phyloP scores from a whole-genome alignment of 1,284 basidiomycete genomes.

The Ceratobasidium sp. region DNA sequence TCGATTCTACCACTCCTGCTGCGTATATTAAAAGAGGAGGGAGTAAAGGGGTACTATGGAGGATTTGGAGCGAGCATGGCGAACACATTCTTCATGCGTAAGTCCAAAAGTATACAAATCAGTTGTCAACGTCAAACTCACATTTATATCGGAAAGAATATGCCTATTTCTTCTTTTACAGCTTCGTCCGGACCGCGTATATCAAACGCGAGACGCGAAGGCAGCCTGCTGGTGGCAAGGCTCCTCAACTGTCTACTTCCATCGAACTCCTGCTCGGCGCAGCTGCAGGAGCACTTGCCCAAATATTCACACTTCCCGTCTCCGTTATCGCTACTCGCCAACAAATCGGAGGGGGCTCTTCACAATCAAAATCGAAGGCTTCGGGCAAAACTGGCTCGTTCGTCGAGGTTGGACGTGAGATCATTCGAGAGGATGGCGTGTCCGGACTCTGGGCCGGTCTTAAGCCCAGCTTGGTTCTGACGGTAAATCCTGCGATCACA shows the following conservation, averaged over 20 bases:
- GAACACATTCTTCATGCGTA: conserved; percentile 96
- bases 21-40: conserved; percentile 82
- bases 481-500: conserved; percentile 97
- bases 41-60: conserved; percentile 85
- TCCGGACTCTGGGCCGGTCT: conserved; percentile 95
- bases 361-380: conserved; percentile 38
- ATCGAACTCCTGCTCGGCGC: conserved; percentile 92
- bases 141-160: conserved; percentile 75
- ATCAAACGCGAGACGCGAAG: conserved; percentile 74
- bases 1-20: conserved; percentile 76
- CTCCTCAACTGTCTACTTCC: conserved; percentile 76
- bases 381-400: conserved; percentile 74
- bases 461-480: conserved; percentile 92
- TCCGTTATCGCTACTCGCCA: conserved; percentile 98
- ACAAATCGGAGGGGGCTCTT: conserved; percentile 73
- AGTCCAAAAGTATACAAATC: conserved; percentile 57
- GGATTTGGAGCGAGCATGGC: conserved; percentile 99
- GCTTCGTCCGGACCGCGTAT: conserved; percentile 87
- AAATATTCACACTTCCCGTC: conserved; percentile 98
- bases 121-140: neutral
- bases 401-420: conserved; percentile 84
- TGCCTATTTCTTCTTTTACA: conserved; percentile 99
- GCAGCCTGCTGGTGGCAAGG: conserved; percentile 67
- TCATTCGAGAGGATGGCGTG: conserved; percentile 92
- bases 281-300: conserved; percentile 91